Conservation (phyloP, 495 filamentous ascomycete species). For the Neurospora terricola region DNA sequence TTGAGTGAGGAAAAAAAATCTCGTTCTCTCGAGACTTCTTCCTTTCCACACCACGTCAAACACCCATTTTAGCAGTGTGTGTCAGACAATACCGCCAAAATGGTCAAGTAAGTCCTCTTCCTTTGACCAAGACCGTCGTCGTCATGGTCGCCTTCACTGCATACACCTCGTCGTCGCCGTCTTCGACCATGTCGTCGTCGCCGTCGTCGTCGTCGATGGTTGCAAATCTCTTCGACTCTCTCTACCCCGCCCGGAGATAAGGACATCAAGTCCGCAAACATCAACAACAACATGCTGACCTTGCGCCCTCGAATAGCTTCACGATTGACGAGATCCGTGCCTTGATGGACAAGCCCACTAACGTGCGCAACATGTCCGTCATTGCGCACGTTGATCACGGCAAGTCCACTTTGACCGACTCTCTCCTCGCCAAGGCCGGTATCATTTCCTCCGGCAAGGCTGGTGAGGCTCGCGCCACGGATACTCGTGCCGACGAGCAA, state of each 20-base stretch:
- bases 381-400: constrained; percentile 99
- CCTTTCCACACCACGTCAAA: constrained; percentile 10
- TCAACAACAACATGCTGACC: constrained; percentile 17
- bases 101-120: constrained; percentile 88
- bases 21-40: constrained; percentile 18
- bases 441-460: constrained; percentile 98
- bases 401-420: constrained; percentile 98
- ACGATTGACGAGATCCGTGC: constrained; percentile 94
- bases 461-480: constrained; percentile 89
- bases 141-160: neutral
- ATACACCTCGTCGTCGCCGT: neutral
- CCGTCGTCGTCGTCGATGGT: constrained; percentile 2
- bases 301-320: constrained; percentile 57
- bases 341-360: constrained; percentile 93
- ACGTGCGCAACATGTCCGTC: constrained; percentile 98
- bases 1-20: constrained; percentile 16
- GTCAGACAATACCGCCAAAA: constrained; percentile 68
- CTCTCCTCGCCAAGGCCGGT: constrained; percentile 96
- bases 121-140: neutral
- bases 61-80: constrained; percentile 20
- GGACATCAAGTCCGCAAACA: constrained; percentile 11
- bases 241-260: constrained; percentile 38
- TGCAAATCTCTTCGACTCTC: constrained; percentile 5
- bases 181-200: constrained; percentile 19
- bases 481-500: constrained; percentile 95